Conservation (phyloP, 306 rosid genomes). For the Cyclanthera cordifolia region DNA sequence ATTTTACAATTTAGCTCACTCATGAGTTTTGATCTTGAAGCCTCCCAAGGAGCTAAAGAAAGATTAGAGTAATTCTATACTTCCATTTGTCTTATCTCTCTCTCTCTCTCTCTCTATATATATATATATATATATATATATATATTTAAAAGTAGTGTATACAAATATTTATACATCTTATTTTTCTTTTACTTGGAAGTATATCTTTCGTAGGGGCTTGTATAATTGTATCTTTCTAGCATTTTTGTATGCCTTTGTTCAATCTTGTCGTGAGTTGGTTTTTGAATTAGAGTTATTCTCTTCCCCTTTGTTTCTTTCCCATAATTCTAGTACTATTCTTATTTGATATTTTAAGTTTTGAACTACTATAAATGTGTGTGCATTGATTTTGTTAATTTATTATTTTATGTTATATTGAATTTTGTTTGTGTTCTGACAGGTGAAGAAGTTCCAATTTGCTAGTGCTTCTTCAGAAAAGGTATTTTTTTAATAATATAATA, state of each 20-base stretch:
- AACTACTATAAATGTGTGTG: not conserved
- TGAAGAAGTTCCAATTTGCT: slow-evolving; percentile 28
- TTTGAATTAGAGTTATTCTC: not conserved
- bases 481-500: not conserved
- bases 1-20: too few relatives aligned
- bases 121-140: not conserved
- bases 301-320: not conserved
- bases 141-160: not conserved
- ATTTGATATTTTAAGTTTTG: not conserved
- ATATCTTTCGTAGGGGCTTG: not conserved
- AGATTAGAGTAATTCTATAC: not conserved
- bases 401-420: slow-evolving; percentile 12
- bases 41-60: not conserved
- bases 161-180: not conserved
- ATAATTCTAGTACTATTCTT: not conserved
- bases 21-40: too few relatives aligned
- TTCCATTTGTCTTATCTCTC: not conserved
- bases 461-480: slow-evolving; percentile 41
- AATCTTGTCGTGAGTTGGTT: not conserved
- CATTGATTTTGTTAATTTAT: slow-evolving; percentile 5
- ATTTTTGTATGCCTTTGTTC: not conserved
- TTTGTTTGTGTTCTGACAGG: slow-evolving; percentile 31
- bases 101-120: too few relatives aligned
- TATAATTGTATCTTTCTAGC: not conserved
- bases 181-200: not conserved